Evolutionary conservation across 371 early-diverging fungal genomes (phyloP), one percentile per base, ranked within the genome.

Genomic region (Saksenaea oblongispora): DNA sequence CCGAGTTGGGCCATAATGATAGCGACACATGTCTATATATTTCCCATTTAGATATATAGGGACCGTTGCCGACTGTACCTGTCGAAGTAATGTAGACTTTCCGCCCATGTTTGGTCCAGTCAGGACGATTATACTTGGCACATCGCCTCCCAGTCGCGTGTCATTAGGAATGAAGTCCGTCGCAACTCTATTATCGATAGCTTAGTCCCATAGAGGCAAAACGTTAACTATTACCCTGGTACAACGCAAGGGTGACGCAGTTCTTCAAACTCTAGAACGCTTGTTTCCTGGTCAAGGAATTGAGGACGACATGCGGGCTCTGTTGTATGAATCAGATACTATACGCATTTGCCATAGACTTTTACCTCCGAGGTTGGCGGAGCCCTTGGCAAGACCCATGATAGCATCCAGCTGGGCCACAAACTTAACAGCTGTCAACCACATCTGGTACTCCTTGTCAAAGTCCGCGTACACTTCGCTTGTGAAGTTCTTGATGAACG

Each of bases 1-100:
- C 99, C 99, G 5, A 99, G 79, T 68, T 99, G 99, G 0, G 99
- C 98, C 89, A 99, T 87, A 44, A 99, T 96, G 34, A 98, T 94
- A 1, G 96, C 96, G 18, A 98, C 85, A 73, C 99, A 98, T 0
- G 98, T 91, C 84, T 90, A 74, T 14, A 69, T 5, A 15, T 34
- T 59, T 28, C 55, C 27, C 10, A 34, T 13, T 26, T 54, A 66
- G 35, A 11, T 15, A 37, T 7, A 26, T 11, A 3, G 10, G 2
- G 24, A 14, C 36, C 0, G 42, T 2, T 3, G 37, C n/a, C 3
- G 11, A 34, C 27, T 7, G 28, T 73, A 68, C 69, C 80, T 97
- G 97, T 57, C 99, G 89, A 51, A 99, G 77, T 18, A 99, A 77
- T 0, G 99, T 99, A 0, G 96, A 96, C 82, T 99, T 99, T 63